phyloP scores from a whole-genome alignment of 192 early-diverging fungal species.

The Entophlyctis luteolus region DNA sequence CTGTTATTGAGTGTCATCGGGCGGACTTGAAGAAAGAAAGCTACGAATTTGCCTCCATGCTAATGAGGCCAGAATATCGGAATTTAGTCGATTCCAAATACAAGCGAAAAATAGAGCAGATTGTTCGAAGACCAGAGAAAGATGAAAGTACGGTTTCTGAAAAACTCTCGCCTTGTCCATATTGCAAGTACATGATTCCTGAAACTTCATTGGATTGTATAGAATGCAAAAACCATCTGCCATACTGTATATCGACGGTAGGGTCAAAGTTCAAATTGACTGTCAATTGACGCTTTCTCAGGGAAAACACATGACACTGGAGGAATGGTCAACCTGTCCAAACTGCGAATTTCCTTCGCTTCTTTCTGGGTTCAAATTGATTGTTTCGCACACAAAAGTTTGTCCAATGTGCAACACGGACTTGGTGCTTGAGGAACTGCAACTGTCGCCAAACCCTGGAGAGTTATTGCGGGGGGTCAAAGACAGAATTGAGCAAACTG shows the following conservation, averaged over 20 bases:
- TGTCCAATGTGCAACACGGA: constrained; percentile 51
- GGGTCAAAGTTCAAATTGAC: neutral
- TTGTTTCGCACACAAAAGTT: constrained; percentile 34
- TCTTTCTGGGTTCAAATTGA: constrained; percentile 29
- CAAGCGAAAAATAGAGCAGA: constrained; percentile 54
- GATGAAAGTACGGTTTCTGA: constrained; percentile 41
- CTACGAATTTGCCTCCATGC: constrained; percentile 53
- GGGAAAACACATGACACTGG: constrained; percentile 52
- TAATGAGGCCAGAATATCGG: constrained; percentile 59
- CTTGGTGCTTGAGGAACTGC: neutral
- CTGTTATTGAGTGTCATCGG: constrained; percentile 61
- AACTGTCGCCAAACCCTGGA: neutral
- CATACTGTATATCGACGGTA: constrained; percentile 61
- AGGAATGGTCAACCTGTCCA: constrained; percentile 51
- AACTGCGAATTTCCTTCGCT: constrained; percentile 49
- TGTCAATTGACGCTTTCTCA: constrained; percentile 11
- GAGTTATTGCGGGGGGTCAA: constrained; percentile 24
- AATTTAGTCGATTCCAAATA: constrained; percentile 56
- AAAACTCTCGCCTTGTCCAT: constrained; percentile 49
- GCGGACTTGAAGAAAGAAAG: constrained; percentile 47
- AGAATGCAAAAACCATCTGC: constrained; percentile 58
- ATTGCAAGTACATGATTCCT: constrained; percentile 39
- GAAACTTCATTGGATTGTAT: constrained; percentile 51
- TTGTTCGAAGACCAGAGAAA: constrained; percentile 55
- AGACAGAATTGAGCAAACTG: constrained; percentile 6